Conservation (phyloP, 2,329 filamentous ascomycete genomes). For the Magnaporthales sp. region DNA sequence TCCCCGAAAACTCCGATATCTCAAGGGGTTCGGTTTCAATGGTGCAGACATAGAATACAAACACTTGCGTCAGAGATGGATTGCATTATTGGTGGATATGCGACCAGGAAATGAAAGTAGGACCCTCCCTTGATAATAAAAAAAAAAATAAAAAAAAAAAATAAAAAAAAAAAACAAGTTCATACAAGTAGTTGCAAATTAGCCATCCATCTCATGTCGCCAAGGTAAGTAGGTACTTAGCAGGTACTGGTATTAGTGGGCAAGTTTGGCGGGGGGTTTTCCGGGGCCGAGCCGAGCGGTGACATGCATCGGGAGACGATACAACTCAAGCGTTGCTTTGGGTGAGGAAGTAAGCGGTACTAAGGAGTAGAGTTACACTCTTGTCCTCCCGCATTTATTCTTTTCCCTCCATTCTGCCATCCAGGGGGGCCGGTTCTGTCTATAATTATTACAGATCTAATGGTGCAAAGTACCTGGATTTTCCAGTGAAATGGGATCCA, state of each 20-base stretch:
- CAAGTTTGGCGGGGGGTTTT: background rate
- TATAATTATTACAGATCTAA: background rate
- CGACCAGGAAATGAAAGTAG: no score
- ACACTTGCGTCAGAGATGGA: background rate
- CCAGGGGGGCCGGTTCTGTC: background rate
- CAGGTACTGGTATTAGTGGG: background rate
- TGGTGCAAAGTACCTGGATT: background rate
- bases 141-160: background rate
- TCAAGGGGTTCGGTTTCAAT: background rate
- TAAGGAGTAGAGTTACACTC: background rate
- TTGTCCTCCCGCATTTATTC: background rate
- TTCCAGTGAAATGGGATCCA: background rate
- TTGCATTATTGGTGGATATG: background rate
- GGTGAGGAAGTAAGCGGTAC: background rate
- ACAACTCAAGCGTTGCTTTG: background rate
- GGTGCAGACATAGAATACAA: background rate
- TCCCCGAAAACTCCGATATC: background rate
- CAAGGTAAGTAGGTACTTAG: no score
- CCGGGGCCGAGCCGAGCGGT: background rate
- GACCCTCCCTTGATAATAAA: no score
- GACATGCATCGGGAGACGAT: background rate
- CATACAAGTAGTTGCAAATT: background rate
- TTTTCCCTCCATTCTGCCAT: background rate
- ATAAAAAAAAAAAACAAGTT: background rate
- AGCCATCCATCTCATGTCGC: no score